A percentile compares a stretch with the other conserved stretches of the same genome.
phyloP scores from a whole-genome alignment of 805 yeast genomes.

The Monosporozyma unispora region DNA sequence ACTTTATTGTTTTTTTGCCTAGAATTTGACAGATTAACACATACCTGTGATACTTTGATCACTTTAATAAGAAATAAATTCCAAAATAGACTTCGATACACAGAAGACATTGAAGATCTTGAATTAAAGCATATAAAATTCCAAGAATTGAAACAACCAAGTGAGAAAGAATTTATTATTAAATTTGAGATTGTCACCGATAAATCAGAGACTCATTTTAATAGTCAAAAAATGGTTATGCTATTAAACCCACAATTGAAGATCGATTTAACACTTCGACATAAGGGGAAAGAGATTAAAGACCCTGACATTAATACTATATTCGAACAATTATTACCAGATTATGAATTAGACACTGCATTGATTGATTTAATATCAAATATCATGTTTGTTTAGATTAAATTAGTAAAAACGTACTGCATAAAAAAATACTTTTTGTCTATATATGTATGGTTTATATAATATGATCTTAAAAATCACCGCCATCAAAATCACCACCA shows the following conservation, averaged over 20 bases:
- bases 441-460: background rate
- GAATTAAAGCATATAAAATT: background rate
- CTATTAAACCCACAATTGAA: constrained; percentile 3
- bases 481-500: constrained; percentile 23
- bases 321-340: constrained; percentile 12
- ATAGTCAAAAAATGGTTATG: background rate
- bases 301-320: constrained; percentile 7
- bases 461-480: constrained; percentile 11
- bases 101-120: background rate
- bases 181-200: background rate
- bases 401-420: background rate
- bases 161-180: background rate
- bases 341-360: constrained; percentile 19
- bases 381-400: background rate
- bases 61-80: constrained; percentile 1
- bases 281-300: background rate
- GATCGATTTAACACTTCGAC: background rate
- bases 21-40: constrained; percentile 18
- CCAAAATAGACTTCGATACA: background rate
- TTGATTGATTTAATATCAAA: constrained; percentile 6
- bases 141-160: background rate
- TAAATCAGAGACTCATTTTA: background rate
- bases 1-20: constrained; percentile 16
- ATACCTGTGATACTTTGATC: constrained; percentile 8
- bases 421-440: background rate